Evolutionary conservation across 768 basidiomycete species (phyloP).

Genomic region (Auriscalpium microsporum): DNA sequence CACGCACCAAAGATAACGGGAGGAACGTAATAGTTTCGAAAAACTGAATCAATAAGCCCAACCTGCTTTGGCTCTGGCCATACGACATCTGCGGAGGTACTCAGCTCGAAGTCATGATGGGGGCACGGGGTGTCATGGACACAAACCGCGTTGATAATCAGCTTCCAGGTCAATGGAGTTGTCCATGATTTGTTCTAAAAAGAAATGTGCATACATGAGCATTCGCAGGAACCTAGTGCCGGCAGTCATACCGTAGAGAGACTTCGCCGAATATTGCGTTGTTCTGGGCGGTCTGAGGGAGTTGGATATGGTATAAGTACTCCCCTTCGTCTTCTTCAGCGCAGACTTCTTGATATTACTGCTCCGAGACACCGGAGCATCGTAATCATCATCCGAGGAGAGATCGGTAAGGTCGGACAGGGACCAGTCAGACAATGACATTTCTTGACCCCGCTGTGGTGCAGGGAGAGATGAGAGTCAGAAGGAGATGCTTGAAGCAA

Average conservation of each 20-base stretch:
- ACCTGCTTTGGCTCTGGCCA: slow-evolving; percentile 74
- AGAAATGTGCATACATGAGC: not conserved
- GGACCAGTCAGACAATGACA: slow-evolving; percentile 18
- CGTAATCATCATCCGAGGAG: slow-evolving; percentile 19
- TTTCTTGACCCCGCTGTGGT: not conserved
- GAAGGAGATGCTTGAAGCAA: not conserved
- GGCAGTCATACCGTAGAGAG: slow-evolving; percentile 22
- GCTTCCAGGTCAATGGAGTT: slow-evolving; percentile 64
- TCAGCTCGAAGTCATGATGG: not conserved
- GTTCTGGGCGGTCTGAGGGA: slow-evolving; percentile 18
- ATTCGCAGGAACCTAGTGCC: not conserved
- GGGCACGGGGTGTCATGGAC: not conserved
- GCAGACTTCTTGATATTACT: slow-evolving; percentile 2
- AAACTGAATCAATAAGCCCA: slow-evolving; percentile 67
- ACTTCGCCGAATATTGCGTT: slow-evolving; percentile 23
- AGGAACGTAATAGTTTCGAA: slow-evolving; percentile 74
- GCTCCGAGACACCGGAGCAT: slow-evolving; percentile 1
- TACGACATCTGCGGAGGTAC: slow-evolving; percentile 49
- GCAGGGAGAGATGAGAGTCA: not conserved
- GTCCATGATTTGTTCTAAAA: slow-evolving; percentile 53
- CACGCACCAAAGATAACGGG: slow-evolving; percentile 67
- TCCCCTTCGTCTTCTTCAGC: not conserved
- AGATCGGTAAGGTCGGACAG: slow-evolving; percentile 23
- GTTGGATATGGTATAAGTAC: slow-evolving; percentile 11
- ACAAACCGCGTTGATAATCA: slow-evolving; percentile 69